A percentile compares a stretch with the other conserved stretches of the same genome.
These are phyloP conservation scores for Cercospora sp. DNA, from an alignment of 2,329 filamentous ascomycete species.

Conservation along the genomic window DNA sequence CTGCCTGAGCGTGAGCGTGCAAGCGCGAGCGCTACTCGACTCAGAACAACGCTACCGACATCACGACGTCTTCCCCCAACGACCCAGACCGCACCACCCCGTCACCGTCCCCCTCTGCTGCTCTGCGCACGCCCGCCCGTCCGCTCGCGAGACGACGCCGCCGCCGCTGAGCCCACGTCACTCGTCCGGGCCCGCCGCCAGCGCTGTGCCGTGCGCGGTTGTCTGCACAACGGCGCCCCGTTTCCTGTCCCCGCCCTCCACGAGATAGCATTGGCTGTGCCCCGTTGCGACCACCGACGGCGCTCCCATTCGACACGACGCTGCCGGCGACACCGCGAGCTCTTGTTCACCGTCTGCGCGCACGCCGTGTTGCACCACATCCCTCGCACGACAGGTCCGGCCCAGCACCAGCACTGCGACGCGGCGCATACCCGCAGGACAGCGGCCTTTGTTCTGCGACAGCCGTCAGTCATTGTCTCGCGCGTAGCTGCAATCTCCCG, in stretches of 20 bases:
- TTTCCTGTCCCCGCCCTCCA: conserved; percentile 3
- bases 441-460: conserved; percentile 26
- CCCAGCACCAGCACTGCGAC: conserved; percentile 11
- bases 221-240: conserved; percentile 6
- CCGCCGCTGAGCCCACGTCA: not conserved
- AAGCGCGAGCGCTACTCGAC: conserved; percentile 7
- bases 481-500: conserved; percentile 26
- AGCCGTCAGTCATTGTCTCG: conserved; percentile 28
- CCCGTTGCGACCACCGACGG: conserved; percentile 4
- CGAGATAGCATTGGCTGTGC: conserved; percentile 5
- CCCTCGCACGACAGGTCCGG: conserved; percentile 14
- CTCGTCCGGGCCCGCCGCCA: not conserved
- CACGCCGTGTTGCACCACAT: conserved; percentile 1
- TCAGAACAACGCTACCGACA: not conserved
- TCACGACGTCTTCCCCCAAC: not conserved
- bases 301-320: conserved; percentile 8
- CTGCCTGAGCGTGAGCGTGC: not conserved
- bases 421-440: conserved; percentile 10
- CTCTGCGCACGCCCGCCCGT: not conserved
- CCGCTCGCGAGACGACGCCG: not conserved
- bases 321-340: conserved; percentile 9
- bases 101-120: not conserved
- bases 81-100: conserved; percentile 1
- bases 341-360: conserved; percentile 11
- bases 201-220: conserved; percentile 5